Percentiles rank a stretch among this genome's conserved stretches.
Evolutionary conservation across 2,329 filamentous ascomycete species (phyloP).

Genomic region (Tolypocladium pustulatum): DNA sequence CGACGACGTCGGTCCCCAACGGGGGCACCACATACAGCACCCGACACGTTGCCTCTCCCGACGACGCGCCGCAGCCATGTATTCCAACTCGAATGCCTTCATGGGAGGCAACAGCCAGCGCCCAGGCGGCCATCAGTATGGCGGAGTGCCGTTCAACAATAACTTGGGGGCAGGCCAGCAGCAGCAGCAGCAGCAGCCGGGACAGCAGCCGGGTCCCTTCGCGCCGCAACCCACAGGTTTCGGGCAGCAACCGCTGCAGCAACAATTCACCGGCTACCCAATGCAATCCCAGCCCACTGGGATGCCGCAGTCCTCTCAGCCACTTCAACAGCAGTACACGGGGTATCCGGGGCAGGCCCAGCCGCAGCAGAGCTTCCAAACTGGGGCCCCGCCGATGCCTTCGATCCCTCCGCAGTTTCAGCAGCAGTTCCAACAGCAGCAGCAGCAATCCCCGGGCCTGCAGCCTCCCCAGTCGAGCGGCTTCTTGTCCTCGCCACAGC

Average conservation of each 20-base stretch:
- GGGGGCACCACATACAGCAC: not conserved
- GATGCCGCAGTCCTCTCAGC: conserved; percentile 46
- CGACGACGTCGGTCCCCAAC: not conserved
- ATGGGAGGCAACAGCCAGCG: conserved; percentile 68
- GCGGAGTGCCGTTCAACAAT: conserved; percentile 29
- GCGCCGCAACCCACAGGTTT: conserved; percentile 51
- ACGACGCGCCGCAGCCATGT: conserved; percentile 48
- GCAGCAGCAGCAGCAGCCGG: conserved; percentile 22
- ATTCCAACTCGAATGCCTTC: conserved; percentile 79
- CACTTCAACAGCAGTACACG: conserved; percentile 57
- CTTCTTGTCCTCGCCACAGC: conserved; percentile 39
- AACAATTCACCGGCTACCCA: conserved; percentile 52
- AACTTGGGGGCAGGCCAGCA: conserved; percentile 38
- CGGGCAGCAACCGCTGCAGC: conserved; percentile 38
- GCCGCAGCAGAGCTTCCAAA: conserved; percentile 51
- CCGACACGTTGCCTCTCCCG: not conserved
- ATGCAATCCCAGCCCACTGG: conserved; percentile 34
- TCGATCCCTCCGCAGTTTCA: conserved; percentile 50
- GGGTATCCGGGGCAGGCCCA: conserved; percentile 44
- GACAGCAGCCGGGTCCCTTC: conserved; percentile 43
- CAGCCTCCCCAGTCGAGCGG: conserved; percentile 32
- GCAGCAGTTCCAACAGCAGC: conserved; percentile 46
- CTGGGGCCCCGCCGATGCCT: conserved; percentile 48
- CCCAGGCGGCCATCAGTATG: conserved; percentile 48
- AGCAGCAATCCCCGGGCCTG: conserved; percentile 20